Conservation (phyloP, 345 rosid genomes). For the Citrus cavaleriei region DNA sequence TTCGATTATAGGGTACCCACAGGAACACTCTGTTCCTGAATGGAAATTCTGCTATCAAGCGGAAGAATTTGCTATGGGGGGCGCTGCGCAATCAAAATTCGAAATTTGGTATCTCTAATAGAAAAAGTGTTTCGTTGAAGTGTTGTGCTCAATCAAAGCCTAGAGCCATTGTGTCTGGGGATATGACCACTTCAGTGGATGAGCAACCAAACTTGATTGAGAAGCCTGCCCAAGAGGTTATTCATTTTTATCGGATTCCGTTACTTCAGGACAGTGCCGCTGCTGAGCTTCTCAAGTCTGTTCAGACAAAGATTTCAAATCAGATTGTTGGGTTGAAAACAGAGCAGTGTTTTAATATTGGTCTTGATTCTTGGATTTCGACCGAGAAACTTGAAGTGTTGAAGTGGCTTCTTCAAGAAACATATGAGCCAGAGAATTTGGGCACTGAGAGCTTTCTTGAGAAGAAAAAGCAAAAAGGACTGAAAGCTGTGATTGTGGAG, state of each 20-base stretch:
- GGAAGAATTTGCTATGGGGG: slow-evolving; percentile 44
- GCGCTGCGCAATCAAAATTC: slow-evolving; percentile 21
- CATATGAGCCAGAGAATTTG: slow-evolving; percentile 86
- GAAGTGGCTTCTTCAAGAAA: slow-evolving; percentile 86
- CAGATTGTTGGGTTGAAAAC: slow-evolving; percentile 74
- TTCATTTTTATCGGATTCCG: slow-evolving; percentile 75
- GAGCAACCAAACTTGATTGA: slow-evolving; percentile 44
- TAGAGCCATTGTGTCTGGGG: slow-evolving; percentile 42
- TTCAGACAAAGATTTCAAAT: slow-evolving; percentile 60
- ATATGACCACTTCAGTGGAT: slow-evolving; percentile 33
- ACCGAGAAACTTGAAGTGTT: slow-evolving; percentile 53
- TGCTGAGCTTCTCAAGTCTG: slow-evolving; percentile 52
- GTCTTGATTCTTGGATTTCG: slow-evolving; percentile 42
- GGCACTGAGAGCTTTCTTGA: slow-evolving; percentile 71
- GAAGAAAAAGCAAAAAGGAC: slow-evolving; percentile 64
- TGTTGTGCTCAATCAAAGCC: slow-evolving; percentile 51
- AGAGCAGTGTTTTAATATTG: slow-evolving; percentile 83
- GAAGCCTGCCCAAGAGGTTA: slow-evolving; percentile 53
- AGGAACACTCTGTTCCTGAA: slow-evolving; percentile 53
- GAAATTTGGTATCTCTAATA: slow-evolving; percentile 8
- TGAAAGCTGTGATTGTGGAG: slow-evolving; percentile 57
- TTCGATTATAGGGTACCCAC: slow-evolving; percentile 49
- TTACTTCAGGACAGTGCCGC: slow-evolving; percentile 74
- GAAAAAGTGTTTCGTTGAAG: slow-evolving; percentile 40
- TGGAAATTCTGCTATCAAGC: slow-evolving; percentile 20